Evolutionary conservation across 805 yeast species (phyloP).

Genomic region (Jamesozyma gamospora): DNA sequence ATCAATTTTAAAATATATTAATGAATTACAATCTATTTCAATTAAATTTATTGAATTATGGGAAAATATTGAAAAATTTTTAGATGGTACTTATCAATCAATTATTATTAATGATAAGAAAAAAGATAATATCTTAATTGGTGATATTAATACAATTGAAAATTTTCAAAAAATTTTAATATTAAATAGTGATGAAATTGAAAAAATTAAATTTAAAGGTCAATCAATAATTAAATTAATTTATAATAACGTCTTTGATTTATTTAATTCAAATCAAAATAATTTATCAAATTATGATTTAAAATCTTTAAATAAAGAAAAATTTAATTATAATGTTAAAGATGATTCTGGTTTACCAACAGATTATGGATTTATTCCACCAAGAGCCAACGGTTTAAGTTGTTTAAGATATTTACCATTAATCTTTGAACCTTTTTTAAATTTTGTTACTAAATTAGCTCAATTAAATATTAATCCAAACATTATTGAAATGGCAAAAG

Average conservation of each 20-base stretch:
- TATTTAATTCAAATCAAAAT: slow-evolving; percentile 31
- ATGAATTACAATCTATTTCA: slow-evolving; percentile 32
- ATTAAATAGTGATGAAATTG: slow-evolving; percentile 37
- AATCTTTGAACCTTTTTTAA: slow-evolving; percentile 36
- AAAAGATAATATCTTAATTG: slow-evolving; percentile 26
- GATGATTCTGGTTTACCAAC: slow-evolving; percentile 24
- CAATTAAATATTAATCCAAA: slow-evolving; percentile 34
- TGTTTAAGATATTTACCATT: slow-evolving; percentile 43
- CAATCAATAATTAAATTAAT: slow-evolving; percentile 32
- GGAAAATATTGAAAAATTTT: slow-evolving; percentile 44
- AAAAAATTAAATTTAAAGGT: slow-evolving; percentile 32
- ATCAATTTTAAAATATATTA: slow-evolving; percentile 33
- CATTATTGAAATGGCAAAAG: slow-evolving; percentile 31
- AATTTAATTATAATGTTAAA: background rate
- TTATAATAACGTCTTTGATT: slow-evolving; percentile 19
- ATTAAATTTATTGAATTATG: slow-evolving; percentile 42
- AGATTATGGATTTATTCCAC: slow-evolving; percentile 52
- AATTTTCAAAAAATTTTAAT: slow-evolving; percentile 31
- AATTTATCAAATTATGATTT: slow-evolving; percentile 1
- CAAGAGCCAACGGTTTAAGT: slow-evolving; percentile 52
- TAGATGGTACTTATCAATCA: slow-evolving; percentile 38
- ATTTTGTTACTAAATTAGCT: slow-evolving; percentile 35
- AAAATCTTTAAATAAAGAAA: background rate
- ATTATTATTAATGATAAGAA: slow-evolving; percentile 35
- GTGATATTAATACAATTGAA: slow-evolving; percentile 22